Conservation (phyloP, 2,329 filamentous ascomycete genomes). For the Fusarium sp. region DNA sequence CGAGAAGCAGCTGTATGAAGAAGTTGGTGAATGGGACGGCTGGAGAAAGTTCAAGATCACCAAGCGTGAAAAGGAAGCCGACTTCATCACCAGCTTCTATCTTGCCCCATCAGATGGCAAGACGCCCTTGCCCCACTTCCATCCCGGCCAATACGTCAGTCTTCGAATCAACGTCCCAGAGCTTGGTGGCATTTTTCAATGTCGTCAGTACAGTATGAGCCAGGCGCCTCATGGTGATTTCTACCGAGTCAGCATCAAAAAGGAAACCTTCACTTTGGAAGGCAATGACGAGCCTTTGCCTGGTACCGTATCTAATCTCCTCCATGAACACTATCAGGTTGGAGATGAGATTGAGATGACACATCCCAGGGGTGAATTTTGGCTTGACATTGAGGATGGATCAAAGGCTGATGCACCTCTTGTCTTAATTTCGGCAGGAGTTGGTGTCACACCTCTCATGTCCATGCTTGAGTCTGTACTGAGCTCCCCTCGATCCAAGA, state of each 20-base stretch:
- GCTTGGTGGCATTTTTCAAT: constrained; percentile 64
- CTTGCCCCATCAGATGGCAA: constrained; percentile 67
- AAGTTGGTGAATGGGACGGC: constrained; percentile 64
- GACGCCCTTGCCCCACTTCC: constrained; percentile 60
- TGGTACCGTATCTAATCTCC: constrained; percentile 4
- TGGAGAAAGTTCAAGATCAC: constrained; percentile 74
- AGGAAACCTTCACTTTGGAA: neutral
- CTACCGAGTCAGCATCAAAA: constrained; percentile 75
- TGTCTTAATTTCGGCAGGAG: neutral
- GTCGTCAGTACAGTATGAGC: constrained; percentile 76
- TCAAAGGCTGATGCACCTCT: neutral
- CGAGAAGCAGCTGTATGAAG: constrained; percentile 69
- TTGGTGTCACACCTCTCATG: neutral
- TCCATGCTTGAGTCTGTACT: neutral
- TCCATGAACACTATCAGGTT: constrained; percentile 1
- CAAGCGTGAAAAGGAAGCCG: constrained; percentile 70
- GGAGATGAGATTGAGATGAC: constrained; percentile 7
- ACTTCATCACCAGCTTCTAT: constrained; percentile 75
- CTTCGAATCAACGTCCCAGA: constrained; percentile 62
- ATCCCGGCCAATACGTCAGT: neutral
- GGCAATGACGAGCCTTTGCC: neutral
- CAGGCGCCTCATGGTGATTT: constrained; percentile 67
- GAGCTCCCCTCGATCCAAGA: neutral
- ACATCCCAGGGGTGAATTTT: constrained; percentile 6
- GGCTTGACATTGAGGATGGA: neutral